Evolutionary conservation across 2,329 filamentous ascomycete species (phyloP).

Genomic region (Scopulariopsis brevicaulis): DNA sequence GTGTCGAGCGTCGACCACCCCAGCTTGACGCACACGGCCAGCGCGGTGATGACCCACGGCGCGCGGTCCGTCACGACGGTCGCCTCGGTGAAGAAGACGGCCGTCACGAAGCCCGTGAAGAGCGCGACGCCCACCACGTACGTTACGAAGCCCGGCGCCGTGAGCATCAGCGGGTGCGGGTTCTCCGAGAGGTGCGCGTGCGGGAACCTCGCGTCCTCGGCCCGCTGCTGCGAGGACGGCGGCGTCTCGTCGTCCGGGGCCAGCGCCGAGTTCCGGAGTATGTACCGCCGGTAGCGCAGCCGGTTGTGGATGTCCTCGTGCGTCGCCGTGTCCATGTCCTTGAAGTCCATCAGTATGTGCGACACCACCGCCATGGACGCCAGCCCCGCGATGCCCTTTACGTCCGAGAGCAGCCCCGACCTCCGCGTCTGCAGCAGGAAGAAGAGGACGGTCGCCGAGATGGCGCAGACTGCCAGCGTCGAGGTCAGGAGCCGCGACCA

Average conservation of each 20-base stretch:
- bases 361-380: slow-evolving; percentile 65
- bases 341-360: slow-evolving; percentile 65
- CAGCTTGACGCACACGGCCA: slow-evolving; percentile 57
- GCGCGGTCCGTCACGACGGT: slow-evolving; percentile 46
- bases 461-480: slow-evolving; percentile 44
- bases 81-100: slow-evolving; percentile 48
- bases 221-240: slow-evolving; percentile 7
- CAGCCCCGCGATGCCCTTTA: slow-evolving; percentile 61
- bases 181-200: slow-evolving; percentile 41
- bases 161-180: slow-evolving; percentile 60
- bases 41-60: slow-evolving; percentile 53
- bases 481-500: slow-evolving; percentile 52
- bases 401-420: slow-evolving; percentile 56
- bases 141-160: slow-evolving; percentile 44
- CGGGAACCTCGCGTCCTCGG: slow-evolving; percentile 33
- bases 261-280: slow-evolving; percentile 58
- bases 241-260: slow-evolving; percentile 48
- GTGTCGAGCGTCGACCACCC: slow-evolving; percentile 59
- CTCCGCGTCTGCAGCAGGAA: slow-evolving; percentile 49
- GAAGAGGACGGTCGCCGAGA: slow-evolving; percentile 45
- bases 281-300: slow-evolving; percentile 55
- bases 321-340: slow-evolving; percentile 56
- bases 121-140: slow-evolving; percentile 46
- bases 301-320: slow-evolving; percentile 56
- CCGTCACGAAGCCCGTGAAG: slow-evolving; percentile 46